A percentile compares a stretch with the other conserved stretches of the same genome.
phyloP scores from a whole-genome alignment of 139 green algal genomes.

The Edaphochlamys debaryana region DNA sequence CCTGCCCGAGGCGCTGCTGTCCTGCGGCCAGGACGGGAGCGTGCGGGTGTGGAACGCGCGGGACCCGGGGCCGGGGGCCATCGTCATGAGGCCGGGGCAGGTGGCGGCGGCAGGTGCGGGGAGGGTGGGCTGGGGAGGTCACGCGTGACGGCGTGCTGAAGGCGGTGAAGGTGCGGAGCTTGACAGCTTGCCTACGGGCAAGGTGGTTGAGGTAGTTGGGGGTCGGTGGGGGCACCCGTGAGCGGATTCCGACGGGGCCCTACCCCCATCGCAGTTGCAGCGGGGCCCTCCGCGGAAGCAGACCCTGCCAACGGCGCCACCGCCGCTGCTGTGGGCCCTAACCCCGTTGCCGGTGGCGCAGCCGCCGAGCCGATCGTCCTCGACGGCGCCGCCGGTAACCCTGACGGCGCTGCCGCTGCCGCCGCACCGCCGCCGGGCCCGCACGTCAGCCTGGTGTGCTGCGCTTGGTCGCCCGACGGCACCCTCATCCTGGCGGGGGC shows the following conservation, averaged over 20 bases:
- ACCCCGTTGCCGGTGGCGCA: too few species aligned
- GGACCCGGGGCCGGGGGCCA: slow-evolving; percentile 33
- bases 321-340: too few species aligned
- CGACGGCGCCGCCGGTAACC: not conserved
- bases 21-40: slow-evolving; percentile 77
- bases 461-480: slow-evolving; percentile 72
- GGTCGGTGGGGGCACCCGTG: too few species aligned
- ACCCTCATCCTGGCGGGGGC: slow-evolving; percentile 72
- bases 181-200: not conserved
- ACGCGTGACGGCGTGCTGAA: too few species aligned
- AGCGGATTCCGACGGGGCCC: too few species aligned
- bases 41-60: slow-evolving; percentile 76
- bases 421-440: not conserved
- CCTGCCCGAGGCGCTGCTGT: slow-evolving; percentile 68
- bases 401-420: not conserved
- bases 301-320: too few species aligned
- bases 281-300: too few species aligned
- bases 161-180: not conserved
- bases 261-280: too few species aligned
- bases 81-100: slow-evolving; percentile 54
- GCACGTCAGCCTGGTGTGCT: slow-evolving; percentile 60
- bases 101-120: not conserved
- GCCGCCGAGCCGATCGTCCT: too few species aligned
- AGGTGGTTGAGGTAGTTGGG: too few species aligned
- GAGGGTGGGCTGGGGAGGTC: not conserved